phyloP scores from a whole-genome alignment of 345 rosid genomes.

The Pistacia integerrima region DNA sequence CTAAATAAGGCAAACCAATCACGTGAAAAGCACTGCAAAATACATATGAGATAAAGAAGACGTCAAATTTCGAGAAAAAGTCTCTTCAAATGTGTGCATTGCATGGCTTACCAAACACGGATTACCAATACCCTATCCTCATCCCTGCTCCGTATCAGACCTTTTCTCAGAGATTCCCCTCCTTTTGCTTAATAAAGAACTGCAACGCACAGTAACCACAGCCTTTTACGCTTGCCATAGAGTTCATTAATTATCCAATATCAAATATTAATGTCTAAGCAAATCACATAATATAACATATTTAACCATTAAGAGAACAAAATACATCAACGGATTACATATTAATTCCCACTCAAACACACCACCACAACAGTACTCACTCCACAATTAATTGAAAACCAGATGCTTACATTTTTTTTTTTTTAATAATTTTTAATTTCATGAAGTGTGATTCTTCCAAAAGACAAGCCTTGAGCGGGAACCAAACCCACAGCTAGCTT shows the following conservation, averaged over 20 bases:
- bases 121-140: too few species aligned
- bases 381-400: not conserved
- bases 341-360: not conserved
- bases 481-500: not conserved
- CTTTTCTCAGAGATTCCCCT: not conserved
- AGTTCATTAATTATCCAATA: too few species aligned
- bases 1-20: not conserved
- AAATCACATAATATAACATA: too few species aligned
- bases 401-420: not conserved
- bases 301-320: too few species aligned
- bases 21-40: slow-evolving; percentile 12
- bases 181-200: not conserved
- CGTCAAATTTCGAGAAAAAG: not conserved
- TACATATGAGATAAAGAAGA: not conserved
- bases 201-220: not conserved
- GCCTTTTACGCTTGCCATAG: too few species aligned
- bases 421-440: not conserved
- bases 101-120: too few species aligned
- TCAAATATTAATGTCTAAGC: too few species aligned
- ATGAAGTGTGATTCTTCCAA: not conserved
- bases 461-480: not conserved
- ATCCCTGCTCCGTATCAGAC: not conserved
- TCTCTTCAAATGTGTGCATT: not conserved
- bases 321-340: too few species aligned
- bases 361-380: not conserved